phyloP scores from a whole-genome alignment of 768 basidiomycete genomes.

The Psilocybe cyanescens region DNA sequence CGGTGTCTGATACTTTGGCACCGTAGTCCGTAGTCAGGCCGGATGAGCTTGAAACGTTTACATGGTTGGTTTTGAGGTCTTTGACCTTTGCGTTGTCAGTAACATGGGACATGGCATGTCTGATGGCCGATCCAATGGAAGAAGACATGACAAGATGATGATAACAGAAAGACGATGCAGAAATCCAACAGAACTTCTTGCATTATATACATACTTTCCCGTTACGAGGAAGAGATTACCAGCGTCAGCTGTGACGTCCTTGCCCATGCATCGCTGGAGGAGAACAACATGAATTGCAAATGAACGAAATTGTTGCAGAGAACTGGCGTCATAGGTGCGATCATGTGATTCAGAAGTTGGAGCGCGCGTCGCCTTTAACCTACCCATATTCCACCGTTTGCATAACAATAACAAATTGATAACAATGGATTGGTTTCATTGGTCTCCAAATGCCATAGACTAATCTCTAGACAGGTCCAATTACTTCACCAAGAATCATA shows the following conservation, averaged over 20 bases:
- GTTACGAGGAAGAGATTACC: background rate
- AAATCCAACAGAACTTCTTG: constrained; percentile 1
- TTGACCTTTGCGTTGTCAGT: constrained; percentile 35
- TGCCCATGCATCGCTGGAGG: background rate
- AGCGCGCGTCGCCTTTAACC: background rate
- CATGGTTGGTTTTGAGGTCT: constrained; percentile 35
- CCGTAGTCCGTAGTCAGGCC: constrained; percentile 67
- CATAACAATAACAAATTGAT: background rate
- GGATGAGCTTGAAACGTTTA: constrained; percentile 31
- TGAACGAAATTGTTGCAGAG: background rate
- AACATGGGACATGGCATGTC: constrained; percentile 27
- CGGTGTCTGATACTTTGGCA: constrained; percentile 59
- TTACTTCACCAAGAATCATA: background rate
- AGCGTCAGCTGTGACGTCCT: constrained; percentile 25
- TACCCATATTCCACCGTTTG: background rate
- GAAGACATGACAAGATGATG: background rate
- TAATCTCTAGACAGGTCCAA: background rate
- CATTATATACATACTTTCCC: background rate
- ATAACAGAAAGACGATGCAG: background rate
- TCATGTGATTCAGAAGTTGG: constrained; percentile 1
- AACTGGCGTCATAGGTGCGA: background rate
- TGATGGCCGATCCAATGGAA: constrained; percentile 23
- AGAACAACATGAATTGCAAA: background rate
- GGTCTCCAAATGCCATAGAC: background rate
- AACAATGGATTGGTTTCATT: background rate